Evolutionary conservation across 768 basidiomycete genomes (phyloP), one percentile per base, ranked within the genome.

Genomic region (Chalciporus piperatus): DNA sequence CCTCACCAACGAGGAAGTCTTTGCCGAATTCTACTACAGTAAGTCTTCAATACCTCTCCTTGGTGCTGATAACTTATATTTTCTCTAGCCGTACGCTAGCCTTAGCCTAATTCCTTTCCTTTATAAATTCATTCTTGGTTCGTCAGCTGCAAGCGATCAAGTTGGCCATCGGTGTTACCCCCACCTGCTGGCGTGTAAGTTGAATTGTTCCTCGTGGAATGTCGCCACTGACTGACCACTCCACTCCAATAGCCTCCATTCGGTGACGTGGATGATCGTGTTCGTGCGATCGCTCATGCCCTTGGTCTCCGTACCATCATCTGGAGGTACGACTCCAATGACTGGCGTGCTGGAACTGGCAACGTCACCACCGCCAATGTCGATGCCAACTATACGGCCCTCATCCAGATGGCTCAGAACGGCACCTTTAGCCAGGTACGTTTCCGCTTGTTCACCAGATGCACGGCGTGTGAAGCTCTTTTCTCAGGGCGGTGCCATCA

Each of bases 21-120:
- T 90, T 51, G 88, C 88, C 4, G 89, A 92, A 66, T 73, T 92
- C 16, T 89, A 84, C 52, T 92, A 89, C 69, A 82, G 81, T 79
- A 56, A 32, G 80, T 66, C 10, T 47, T 5, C 6, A 7, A 37
- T 4, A 16, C 20, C 22, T 25, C 9, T 13, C 0, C 4, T 23
- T 43, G 4, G 39, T 32, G 22, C 62, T 64, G 20, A 56, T 39
- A 20, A 41, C 42, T 37, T 3, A 52, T n/a, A 8, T 40, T 32
- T 16, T 28, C 17, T 9, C 9, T 45, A 70, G 66, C 66, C 8
- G 68, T 68, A 60, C 47, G 67, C 53, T 45, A 41, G 10, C 19
- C 1, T 39, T 27, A 19, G 23, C 20, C 30, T 5, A 32, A 12
- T 13, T 32, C 30, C 30, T 32, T 30, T 13, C 10, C 30, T 11